These are phyloP conservation scores for Alternaria conjuncta DNA, from an alignment of 2,329 filamentous ascomycete species.

Conservation along the genomic window DNA sequence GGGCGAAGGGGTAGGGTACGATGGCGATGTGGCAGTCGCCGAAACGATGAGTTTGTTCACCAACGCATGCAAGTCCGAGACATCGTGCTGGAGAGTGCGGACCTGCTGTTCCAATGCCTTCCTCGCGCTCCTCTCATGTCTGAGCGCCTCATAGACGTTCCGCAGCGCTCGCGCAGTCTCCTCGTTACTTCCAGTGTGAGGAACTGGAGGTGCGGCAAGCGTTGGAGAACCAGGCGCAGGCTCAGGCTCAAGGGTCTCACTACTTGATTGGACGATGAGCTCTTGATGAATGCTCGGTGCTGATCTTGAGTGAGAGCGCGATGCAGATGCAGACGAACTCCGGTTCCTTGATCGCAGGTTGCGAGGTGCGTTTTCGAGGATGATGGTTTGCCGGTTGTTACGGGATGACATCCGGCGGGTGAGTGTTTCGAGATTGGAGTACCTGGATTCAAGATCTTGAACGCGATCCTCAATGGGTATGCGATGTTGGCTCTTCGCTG, in stretches of 20 bases:
- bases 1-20: constrained; percentile 44
- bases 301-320: constrained; percentile 17
- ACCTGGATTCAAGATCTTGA: constrained; percentile 37
- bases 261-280: constrained; percentile 23
- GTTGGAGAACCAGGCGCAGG: constrained; percentile 20
- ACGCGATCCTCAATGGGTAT: constrained; percentile 46
- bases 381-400: constrained; percentile 48
- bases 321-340: constrained; percentile 33
- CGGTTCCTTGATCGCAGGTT: constrained; percentile 40
- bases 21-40: constrained; percentile 21
- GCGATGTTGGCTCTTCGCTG: constrained; percentile 23
- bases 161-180: constrained; percentile 18
- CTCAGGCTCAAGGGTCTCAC: constrained; percentile 12
- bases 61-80: constrained; percentile 38
- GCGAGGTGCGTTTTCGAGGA: constrained; percentile 47
- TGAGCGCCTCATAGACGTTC: constrained; percentile 33
- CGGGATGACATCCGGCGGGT: constrained; percentile 42
- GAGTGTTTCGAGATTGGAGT: constrained; percentile 39
- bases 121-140: constrained; percentile 41
- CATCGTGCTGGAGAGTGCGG: constrained; percentile 37
- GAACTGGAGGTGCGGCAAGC: not conserved
- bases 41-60: constrained; percentile 35
- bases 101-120: constrained; percentile 45
- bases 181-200: not conserved
- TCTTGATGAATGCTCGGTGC: constrained; percentile 25